These are phyloP conservation scores for Candida berthetii DNA, from an alignment of 805 yeast genomes.

Conservation along the genomic window DNA sequence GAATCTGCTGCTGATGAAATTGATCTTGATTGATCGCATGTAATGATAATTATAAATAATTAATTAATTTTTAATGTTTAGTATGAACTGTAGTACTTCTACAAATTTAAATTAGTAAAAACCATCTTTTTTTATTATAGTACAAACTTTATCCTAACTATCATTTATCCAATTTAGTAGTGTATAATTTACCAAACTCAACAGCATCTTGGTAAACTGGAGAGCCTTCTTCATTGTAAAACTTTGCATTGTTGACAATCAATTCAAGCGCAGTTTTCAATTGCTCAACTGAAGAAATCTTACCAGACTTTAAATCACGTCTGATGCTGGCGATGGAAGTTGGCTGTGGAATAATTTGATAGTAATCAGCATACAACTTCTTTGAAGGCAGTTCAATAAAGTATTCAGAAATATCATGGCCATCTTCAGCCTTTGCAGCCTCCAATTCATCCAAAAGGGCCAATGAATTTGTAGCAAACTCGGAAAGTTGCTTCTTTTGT, in stretches of 20 bases:
- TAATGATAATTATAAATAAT: too few species aligned
- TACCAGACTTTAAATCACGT: slow-evolving; percentile 45
- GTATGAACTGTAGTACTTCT: too few species aligned
- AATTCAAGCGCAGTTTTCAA: slow-evolving; percentile 56
- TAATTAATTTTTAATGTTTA: background rate
- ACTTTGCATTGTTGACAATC: slow-evolving; percentile 81
- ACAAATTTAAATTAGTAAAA: too few species aligned
- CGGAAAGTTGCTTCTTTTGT: slow-evolving; percentile 17
- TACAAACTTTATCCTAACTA: background rate
- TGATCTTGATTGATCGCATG: background rate
- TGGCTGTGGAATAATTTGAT: slow-evolving; percentile 47
- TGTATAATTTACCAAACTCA: slow-evolving; percentile 40
- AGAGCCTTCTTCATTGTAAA: slow-evolving; percentile 89
- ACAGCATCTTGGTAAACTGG: slow-evolving; percentile 78
- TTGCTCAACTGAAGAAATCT: slow-evolving; percentile 38
- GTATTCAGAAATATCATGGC: slow-evolving; percentile 40
- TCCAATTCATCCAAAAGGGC: slow-evolving; percentile 37
- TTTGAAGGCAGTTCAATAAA: slow-evolving; percentile 71
- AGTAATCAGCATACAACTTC: slow-evolving; percentile 81
- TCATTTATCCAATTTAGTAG: background rate
- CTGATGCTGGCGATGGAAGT: slow-evolving; percentile 59
- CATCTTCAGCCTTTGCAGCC: slow-evolving; percentile 35
- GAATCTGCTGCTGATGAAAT: slow-evolving; percentile 7
- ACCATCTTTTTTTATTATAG: too few species aligned
- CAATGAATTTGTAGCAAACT: slow-evolving; percentile 22